Conservation (phyloP, 176 grass and related monocot species). For the Avena sativa region DNA sequence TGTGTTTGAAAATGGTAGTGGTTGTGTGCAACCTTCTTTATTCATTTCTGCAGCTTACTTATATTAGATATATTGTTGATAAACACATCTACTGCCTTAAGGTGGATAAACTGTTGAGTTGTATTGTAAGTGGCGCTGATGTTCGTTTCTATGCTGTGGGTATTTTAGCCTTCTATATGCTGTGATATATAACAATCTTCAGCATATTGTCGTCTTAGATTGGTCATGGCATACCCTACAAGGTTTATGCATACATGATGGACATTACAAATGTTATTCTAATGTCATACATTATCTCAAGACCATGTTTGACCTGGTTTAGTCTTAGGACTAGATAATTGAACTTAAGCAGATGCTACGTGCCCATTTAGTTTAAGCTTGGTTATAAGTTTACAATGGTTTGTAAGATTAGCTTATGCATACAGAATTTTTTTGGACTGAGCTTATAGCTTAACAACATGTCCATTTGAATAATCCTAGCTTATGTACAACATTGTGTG, state of each 20-base stretch:
- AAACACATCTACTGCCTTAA: slow-evolving; percentile 24
- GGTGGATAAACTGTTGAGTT: neutral
- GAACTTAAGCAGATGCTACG: slow-evolving; percentile 22
- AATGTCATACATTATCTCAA: slow-evolving; percentile 22
- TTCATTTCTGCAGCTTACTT: slow-evolving; percentile 22
- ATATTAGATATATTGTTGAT: slow-evolving; percentile 34
- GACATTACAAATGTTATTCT: neutral
- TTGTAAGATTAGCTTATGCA: neutral
- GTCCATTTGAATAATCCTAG: neutral
- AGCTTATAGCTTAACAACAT: neutral
- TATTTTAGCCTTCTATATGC: neutral
- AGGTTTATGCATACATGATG: neutral
- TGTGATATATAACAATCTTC: neutral
- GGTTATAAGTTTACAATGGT: neutral
- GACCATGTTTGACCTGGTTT: slow-evolving; percentile 1
- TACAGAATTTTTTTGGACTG: neutral
- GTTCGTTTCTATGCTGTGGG: neutral
- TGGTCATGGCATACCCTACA: slow-evolving; percentile 21
- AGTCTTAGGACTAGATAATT: neutral
- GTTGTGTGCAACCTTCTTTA: neutral
- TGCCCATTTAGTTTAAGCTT: neutral
- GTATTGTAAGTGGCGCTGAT: neutral
- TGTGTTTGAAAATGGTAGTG: neutral
- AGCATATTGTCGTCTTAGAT: slow-evolving; percentile 1
- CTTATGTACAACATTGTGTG: neutral